Percentiles rank a stretch among this genome's conserved stretches.
phyloP scores from a whole-genome alignment of 306 rosid genomes.

The Canavalia ensiformis region DNA sequence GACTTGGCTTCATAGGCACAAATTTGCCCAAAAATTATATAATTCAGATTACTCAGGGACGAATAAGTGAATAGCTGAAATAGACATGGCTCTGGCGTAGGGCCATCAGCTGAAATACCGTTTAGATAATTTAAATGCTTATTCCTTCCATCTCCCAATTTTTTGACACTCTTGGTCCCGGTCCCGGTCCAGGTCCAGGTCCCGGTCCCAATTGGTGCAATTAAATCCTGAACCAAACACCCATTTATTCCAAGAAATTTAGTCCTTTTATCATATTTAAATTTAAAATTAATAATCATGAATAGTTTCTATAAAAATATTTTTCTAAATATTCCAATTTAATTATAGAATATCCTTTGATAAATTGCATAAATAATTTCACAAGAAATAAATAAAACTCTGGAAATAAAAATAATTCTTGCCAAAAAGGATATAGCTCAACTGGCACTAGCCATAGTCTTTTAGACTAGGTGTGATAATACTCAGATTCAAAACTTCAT shows the following conservation, averaged over 20 bases:
- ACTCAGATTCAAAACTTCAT: background rate
- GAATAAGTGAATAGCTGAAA: background rate
- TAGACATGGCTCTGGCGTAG: background rate
- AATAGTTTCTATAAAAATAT: background rate
- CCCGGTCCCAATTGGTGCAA: background rate
- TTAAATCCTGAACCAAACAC: background rate
- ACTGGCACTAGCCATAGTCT: background rate
- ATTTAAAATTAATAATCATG: background rate
- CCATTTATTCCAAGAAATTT: background rate
- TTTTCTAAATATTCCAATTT: background rate
- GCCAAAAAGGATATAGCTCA: background rate
- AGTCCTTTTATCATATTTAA: background rate
- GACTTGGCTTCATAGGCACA: background rate
- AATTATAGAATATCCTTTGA: background rate
- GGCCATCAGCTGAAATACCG: background rate
- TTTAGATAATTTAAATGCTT: background rate
- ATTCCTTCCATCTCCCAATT: background rate
- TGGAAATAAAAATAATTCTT: background rate
- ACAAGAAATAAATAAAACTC: background rate
- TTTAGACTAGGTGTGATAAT: background rate
- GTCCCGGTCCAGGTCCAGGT: no score
- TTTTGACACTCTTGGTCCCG: background rate
- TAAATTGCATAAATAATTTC: background rate
- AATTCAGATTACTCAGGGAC: background rate
- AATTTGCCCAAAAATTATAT: conserved; percentile 5